phyloP scores from a whole-genome alignment of 2,329 filamentous ascomycete species.

The Botrytis deweyae region DNA sequence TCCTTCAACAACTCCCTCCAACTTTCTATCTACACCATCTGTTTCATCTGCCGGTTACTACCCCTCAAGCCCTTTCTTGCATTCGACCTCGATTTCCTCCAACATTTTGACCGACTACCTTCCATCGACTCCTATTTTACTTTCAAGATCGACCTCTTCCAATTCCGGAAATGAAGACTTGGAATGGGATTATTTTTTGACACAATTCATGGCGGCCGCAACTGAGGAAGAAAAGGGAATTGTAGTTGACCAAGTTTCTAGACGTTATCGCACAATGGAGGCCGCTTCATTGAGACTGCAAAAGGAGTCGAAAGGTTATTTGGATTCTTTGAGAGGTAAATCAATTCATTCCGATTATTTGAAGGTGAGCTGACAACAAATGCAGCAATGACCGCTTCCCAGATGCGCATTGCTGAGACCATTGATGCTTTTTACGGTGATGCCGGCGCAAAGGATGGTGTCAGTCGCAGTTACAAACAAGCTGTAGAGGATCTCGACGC shows the following conservation, averaged over 20 bases:
- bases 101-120: not conserved
- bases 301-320: slow-evolving; percentile 96
- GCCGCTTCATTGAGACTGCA: slow-evolving; percentile 87
- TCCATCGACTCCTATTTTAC: slow-evolving; percentile 5
- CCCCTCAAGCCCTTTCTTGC: not conserved
- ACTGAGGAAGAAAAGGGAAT: not conserved
- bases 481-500: slow-evolving; percentile 96
- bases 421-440: slow-evolving; percentile 99
- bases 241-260: slow-evolving; percentile 40
- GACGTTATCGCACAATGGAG: slow-evolving; percentile 97
- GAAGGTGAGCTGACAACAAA: slow-evolving; percentile 23
- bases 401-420: slow-evolving; percentile 98
- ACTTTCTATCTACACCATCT: not conserved
- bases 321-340: slow-evolving; percentile 87
- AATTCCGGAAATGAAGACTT: not conserved
- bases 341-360: not conserved
- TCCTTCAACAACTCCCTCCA: not conserved
- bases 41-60: not conserved
- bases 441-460: slow-evolving; percentile 88
- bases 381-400: slow-evolving; percentile 93
- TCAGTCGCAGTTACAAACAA: slow-evolving; percentile 96
- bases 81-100: not conserved
- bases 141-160: not conserved
- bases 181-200: not conserved
- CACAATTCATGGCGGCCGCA: not conserved